Conservation (phyloP, 2,329 filamentous ascomycete species). For the Tolypocladium ovalisporum region DNA sequence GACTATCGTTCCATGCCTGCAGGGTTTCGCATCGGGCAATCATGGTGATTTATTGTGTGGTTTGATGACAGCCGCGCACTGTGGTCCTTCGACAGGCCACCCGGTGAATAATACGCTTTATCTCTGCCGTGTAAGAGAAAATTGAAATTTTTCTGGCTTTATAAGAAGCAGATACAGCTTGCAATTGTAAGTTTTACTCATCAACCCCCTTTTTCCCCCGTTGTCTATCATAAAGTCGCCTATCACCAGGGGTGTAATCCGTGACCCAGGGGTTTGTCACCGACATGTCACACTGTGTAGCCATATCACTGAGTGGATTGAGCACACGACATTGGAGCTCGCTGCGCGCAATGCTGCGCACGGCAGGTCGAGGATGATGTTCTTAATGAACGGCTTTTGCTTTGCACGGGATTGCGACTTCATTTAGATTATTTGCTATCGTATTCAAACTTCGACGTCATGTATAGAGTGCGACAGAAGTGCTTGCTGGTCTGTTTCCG, state of each 20-base stretch:
- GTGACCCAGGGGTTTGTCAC: no score
- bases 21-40: no score
- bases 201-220: neutral
- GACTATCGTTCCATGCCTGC: no score
- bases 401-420: neutral
- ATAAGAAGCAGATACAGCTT: neutral
- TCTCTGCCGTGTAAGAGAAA: neutral
- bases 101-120: neutral
- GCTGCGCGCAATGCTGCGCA: neutral
- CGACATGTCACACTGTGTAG: neutral
- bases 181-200: neutral
- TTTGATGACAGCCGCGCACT: neutral
- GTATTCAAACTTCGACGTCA: neutral
- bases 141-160: neutral
- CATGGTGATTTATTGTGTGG: no score
- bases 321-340: neutral
- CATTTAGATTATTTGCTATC: neutral
- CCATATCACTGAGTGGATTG: neutral
- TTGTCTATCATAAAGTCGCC: neutral
- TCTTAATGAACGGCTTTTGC: neutral
- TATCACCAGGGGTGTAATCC: no score
- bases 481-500: neutral
- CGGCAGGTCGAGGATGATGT: neutral
- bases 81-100: no score
- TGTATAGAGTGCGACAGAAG: neutral